Evolutionary conservation across 805 yeast species (phyloP).

Genomic region (Spathaspora boniae): DNA sequence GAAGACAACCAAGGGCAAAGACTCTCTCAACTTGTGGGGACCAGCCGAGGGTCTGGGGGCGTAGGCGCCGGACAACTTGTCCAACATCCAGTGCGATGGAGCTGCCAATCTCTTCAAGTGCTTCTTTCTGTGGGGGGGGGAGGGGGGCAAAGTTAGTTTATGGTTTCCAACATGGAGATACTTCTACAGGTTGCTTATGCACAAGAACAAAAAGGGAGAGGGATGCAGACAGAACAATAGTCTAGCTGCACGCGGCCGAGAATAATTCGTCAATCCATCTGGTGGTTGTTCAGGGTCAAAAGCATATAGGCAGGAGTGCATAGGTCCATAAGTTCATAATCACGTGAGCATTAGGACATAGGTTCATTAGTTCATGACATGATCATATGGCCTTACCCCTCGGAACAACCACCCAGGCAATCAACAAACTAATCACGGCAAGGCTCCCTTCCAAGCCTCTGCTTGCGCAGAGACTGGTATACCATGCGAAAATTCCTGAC

Average conservation of each 20-base stretch:
- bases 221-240: no score
- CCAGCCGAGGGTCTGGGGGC: conserved; percentile 99
- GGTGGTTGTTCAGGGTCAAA: no score
- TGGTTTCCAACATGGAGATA: no score
- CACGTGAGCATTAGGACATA: no score
- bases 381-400: no score
- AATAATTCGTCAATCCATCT: no score
- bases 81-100: conserved; percentile 99
- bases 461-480: conserved; percentile 10
- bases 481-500: conserved; percentile 8
- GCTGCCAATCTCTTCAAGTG: conserved; percentile 99
- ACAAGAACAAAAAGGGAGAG: neutral
- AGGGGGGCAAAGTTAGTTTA: conserved; percentile 23
- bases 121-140: conserved; percentile 66
- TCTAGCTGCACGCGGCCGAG: no score
- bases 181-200: neutral
- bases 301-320: no score
- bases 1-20: conserved; percentile 94
- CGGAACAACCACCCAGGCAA: no score
- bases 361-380: no score
- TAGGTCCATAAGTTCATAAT: no score
- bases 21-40: conserved; percentile 99
- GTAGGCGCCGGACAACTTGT: conserved; percentile 98
- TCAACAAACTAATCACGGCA: conserved; percentile 33
- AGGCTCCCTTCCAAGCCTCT: conserved; percentile 45